Evolutionary conservation across 345 rosid genomes (phyloP), one percentile per base, ranked within the genome.

Genomic region (Sapria himalayana): DNA sequence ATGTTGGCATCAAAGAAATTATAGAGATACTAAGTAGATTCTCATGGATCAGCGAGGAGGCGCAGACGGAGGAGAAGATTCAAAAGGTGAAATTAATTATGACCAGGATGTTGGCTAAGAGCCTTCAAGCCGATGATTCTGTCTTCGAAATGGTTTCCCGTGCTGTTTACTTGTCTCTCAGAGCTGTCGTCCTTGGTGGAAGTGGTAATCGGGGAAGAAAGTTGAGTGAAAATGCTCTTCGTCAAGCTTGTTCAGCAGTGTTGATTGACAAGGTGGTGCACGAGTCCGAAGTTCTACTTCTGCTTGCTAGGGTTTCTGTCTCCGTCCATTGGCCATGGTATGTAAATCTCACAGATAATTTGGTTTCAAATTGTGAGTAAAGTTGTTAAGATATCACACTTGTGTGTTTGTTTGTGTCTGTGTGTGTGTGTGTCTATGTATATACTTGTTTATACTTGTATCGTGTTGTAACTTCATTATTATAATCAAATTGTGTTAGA

Each of bases 311-410:
- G 2, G 74, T 81, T 21, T 73, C 97, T 0, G 55, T 61, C 15
- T 31, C 53, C 23, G 76, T 78, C 38, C 97, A 86, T 34, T 60
- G 68, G 42, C 70, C 66, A 19, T 81, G 94, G 97, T 78, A 78
- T 34, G 15, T 46, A 25, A 45, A 49, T 49, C 51, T 86, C 48
- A 33, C 56, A 3, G 58, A 54, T 23, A 45, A 43, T 11, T 46
- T 67, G 73, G n/a, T n/a, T n/a, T n/a, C n/a, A n/a, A n/a, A n/a
- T n/a, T n/a, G n/a, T n/a, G n/a, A n/a, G n/a, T n/a, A n/a, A n/a
- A n/a, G n/a, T n/a, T n/a, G n/a, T n/a, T n/a, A n/a, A n/a, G n/a
- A n/a, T n/a, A n/a, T n/a, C n/a, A n/a, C n/a, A n/a, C n/a, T n/a
- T n/a, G n/a, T n/a, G n/a, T n/a, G n/a, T n/a, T n/a, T n/a, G n/a